These are phyloP conservation scores for Pyrenula aspistea DNA, from an alignment of 495 filamentous ascomycete species.

Conservation along the genomic window DNA sequence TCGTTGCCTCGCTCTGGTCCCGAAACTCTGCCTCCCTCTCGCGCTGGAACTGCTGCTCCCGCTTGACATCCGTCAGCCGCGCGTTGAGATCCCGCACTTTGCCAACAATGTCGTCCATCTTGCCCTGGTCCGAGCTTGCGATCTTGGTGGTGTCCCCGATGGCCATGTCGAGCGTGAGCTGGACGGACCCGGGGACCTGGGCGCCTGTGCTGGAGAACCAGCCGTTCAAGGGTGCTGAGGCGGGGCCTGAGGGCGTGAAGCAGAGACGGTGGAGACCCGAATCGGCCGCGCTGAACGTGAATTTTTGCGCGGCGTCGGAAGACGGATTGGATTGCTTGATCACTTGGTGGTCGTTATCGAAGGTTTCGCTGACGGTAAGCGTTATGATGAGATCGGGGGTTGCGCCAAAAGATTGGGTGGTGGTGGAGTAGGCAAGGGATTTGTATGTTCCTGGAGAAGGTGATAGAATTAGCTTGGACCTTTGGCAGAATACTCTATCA, in stretches of 20 bases:
- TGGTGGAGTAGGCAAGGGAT: slow-evolving; percentile 64
- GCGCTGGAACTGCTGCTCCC: slow-evolving; percentile 93
- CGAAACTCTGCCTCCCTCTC: slow-evolving; percentile 97
- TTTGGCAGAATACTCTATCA: no score
- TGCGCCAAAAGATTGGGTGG: slow-evolving; percentile 45
- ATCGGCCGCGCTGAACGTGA: slow-evolving; percentile 93
- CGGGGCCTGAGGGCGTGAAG: slow-evolving; percentile 58
- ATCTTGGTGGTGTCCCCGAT: slow-evolving; percentile 94
- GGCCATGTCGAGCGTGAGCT: slow-evolving; percentile 77
- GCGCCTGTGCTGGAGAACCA: slow-evolving; percentile 58
- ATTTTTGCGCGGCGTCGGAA: slow-evolving; percentile 47
- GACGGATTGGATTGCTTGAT: slow-evolving; percentile 69
- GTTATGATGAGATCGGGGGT: slow-evolving; percentile 67
- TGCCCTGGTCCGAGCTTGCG: slow-evolving; percentile 85
- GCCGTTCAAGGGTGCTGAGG: slow-evolving; percentile 42
- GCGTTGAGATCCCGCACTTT: slow-evolving; percentile 84
- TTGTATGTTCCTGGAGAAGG: slow-evolving; percentile 57
- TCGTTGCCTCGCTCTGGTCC: slow-evolving; percentile 91
- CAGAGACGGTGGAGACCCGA: slow-evolving; percentile 90
- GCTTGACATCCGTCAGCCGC: slow-evolving; percentile 74
- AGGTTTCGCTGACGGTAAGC: slow-evolving; percentile 90
- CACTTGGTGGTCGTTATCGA: slow-evolving; percentile 96
- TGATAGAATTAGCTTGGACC: neutral
- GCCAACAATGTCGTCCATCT: slow-evolving; percentile 82
- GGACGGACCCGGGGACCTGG: slow-evolving; percentile 47